Evolutionary conservation across 768 basidiomycete genomes (phyloP).

Genomic region (Xerocomellus intermedius): DNA sequence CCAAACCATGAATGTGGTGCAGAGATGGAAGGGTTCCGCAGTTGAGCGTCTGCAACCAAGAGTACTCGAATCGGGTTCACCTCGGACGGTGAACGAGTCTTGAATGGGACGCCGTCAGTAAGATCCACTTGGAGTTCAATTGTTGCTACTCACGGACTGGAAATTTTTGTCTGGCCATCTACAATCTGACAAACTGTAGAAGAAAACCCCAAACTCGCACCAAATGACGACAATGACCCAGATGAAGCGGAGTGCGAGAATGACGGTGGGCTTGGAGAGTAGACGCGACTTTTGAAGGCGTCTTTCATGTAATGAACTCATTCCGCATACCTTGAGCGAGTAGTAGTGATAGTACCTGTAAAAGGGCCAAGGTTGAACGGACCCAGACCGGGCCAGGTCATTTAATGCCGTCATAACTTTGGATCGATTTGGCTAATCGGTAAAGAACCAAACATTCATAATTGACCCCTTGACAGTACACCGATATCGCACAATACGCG

Average conservation of each 20-base stretch:
- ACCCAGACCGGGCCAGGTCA: neutral
- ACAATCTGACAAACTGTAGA: conserved; percentile 57
- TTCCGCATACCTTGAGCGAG: conserved; percentile 23
- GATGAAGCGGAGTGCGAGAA: conserved; percentile 46
- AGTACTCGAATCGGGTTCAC: conserved; percentile 53
- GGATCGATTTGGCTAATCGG: conserved; percentile 10
- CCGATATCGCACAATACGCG: conserved; percentile 20
- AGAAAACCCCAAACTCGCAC: conserved; percentile 63
- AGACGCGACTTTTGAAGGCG: conserved; percentile 26
- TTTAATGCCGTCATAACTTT: conserved; percentile 10
- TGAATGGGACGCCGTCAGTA: neutral
- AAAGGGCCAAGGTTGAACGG: neutral
- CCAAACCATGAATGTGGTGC: conserved; percentile 39
- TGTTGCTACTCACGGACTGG: conserved; percentile 25
- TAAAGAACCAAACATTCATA: neutral
- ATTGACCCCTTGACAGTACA: neutral
- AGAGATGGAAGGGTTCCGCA: conserved; percentile 40
- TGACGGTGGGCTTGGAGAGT: conserved; percentile 30
- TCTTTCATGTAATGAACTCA: conserved; percentile 30
- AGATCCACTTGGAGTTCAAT: neutral
- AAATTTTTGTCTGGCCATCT: conserved; percentile 52
- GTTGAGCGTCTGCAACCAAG: conserved; percentile 68
- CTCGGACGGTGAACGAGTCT: conserved; percentile 13
- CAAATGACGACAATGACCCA: conserved; percentile 61
- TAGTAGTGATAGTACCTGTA: neutral